A percentile compares a stretch with the other conserved stretches of the same genome.
Conservation (phyloP, 345 rosid genomes). For the Moricandia arvensis region DNA sequence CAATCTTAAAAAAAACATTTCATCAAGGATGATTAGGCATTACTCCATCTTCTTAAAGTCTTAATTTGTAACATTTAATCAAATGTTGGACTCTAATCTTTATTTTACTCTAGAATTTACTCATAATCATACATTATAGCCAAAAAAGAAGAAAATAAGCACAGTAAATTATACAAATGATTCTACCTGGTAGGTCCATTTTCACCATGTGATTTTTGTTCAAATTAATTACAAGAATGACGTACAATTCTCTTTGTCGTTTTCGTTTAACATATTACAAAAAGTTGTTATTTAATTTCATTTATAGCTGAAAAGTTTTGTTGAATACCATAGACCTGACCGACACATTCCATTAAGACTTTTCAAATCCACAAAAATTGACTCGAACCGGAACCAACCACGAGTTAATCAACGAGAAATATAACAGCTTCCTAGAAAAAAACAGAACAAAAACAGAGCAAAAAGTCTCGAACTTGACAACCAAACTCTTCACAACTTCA, state of each 20-base stretch:
- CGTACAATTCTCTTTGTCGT: conserved; percentile 1
- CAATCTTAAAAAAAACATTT: neutral
- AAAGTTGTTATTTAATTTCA: conserved; percentile 11
- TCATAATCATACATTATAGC: no score
- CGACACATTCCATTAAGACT: conserved; percentile 27
- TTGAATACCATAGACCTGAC: conserved; percentile 21
- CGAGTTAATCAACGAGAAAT: neutral
- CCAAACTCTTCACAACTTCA: conserved; percentile 3
- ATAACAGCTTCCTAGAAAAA: neutral
- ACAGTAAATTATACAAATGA: no score
- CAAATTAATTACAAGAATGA: neutral
- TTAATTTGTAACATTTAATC: neutral
- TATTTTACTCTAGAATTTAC: no score
- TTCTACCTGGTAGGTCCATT: conserved; percentile 18
- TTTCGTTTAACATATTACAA: conserved; percentile 2
- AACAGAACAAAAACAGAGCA: neutral
- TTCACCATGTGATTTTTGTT: conserved; percentile 1
- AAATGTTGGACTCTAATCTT: neutral
- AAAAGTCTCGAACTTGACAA: conserved; percentile 18
- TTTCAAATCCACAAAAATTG: conserved; percentile 7
- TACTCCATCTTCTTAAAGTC: neutral
- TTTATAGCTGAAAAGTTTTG: conserved; percentile 24
- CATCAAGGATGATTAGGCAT: neutral
- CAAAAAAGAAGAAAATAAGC: neutral
- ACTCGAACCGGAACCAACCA: conserved; percentile 17